Evolutionary conservation across 441 rosid genomes (phyloP), one percentile per base, ranked within the genome.

Genomic region (Capsella rubella): DNA sequence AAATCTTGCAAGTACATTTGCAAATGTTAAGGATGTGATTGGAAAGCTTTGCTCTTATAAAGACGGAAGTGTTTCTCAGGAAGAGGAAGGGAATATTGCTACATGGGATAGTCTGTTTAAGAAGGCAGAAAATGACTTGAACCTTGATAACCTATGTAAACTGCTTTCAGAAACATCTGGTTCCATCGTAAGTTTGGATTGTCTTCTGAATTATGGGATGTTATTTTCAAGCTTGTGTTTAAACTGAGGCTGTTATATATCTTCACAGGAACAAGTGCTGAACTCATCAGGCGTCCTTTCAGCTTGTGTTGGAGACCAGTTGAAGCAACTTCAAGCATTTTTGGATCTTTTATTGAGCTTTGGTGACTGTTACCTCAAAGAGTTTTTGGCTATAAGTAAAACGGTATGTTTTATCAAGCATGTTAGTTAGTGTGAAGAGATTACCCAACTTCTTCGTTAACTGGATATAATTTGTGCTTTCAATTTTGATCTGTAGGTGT

Each of bases 311-410:
- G 95, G 87, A 78, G 75, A 78, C 50, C 74, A 80, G 81, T 79
- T 92, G 58, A 82, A 82, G 87, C 78, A 79, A 72, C 85, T 91
- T 37, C 86, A 77, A 76, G 67, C 62, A 40, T 58, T 85, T 59
- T 68, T 91, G 85, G 87, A 86, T 72, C 74, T 91, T 32, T 35
- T 93, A 73, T 78, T 84, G 82, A 82, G 78, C 79, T 89, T 90
- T 39, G 84, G 86, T 37, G 84, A 87, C 70, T 68, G 78, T 80
- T 83, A 90, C 80, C 91, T 93, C 66, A 70, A 79, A 79, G 95
- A 90, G 67, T 85, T 94, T 74, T 72, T 96, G 72, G 84, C 86
- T n/a, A 71, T 92, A 81, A 87, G 89, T 74, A 89, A 86, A 87
- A 82, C 79, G 50, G 97, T 96, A 80, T 81, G 91, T 9, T 13